Percentiles rank a stretch among this genome's conserved stretches.
Evolutionary conservation across 495 filamentous ascomycete genomes (phyloP).

Genomic region (Aspergillus biplanus): DNA sequence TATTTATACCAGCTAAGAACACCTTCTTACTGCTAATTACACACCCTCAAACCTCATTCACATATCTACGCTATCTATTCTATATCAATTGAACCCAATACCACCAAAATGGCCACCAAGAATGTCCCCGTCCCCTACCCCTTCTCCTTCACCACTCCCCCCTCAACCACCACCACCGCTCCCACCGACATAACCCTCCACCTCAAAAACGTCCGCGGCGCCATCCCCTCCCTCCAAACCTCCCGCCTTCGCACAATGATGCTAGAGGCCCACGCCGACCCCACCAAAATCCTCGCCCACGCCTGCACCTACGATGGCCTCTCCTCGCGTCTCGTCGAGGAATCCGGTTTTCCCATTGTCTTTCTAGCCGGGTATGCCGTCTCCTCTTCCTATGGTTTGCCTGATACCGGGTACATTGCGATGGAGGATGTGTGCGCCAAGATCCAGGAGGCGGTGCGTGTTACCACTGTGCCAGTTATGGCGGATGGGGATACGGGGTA

Average conservation of each 20-base stretch:
- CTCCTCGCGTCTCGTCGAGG: constrained; percentile 42
- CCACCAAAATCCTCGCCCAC: constrained; percentile 41
- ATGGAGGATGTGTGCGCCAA: constrained; percentile 49
- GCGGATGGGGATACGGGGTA: constrained; percentile 48
- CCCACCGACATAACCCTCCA: neutral
- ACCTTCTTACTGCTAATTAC: no score
- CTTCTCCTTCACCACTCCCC: no score
- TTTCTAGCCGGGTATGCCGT: constrained; percentile 44
- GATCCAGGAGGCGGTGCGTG: constrained; percentile 40
- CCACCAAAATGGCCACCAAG: no score
- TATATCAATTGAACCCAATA: no score
- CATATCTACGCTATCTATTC: no score
- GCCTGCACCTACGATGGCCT: constrained; percentile 46
- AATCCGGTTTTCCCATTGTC: constrained; percentile 45
- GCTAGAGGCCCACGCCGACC: constrained; percentile 39
- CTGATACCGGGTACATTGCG: constrained; percentile 49
- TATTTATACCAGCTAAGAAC: no score
- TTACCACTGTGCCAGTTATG: constrained; percentile 43
- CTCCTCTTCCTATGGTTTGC: constrained; percentile 37
- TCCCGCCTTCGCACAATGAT: constrained; percentile 44
- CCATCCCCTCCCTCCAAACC: constrained; percentile 36
- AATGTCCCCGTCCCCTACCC: no score
- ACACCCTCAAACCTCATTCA: no score
- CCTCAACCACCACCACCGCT: no score
- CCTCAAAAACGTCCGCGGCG: constrained; percentile 33